Conservation (phyloP, 2,329 filamentous ascomycete genomes). For the Paradendryphiella salina region DNA sequence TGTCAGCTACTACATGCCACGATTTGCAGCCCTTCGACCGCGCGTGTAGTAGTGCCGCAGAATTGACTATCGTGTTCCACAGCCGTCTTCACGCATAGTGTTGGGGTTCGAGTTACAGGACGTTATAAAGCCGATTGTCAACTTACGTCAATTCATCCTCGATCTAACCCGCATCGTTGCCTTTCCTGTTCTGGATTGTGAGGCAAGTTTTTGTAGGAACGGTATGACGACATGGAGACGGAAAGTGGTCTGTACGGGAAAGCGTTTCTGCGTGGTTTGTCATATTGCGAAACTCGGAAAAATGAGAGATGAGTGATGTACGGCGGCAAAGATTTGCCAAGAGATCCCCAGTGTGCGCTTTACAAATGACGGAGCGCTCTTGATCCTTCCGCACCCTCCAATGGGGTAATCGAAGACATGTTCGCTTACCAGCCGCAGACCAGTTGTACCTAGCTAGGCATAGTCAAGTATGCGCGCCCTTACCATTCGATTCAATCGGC, state of each 20-base stretch:
- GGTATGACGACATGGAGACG: constrained; percentile 1
- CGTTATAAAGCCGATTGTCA: constrained; percentile 6
- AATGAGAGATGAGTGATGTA: too few species aligned
- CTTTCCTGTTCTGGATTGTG: background rate
- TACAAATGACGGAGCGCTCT: too few species aligned
- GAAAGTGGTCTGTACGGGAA: background rate
- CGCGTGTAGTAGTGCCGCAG: background rate
- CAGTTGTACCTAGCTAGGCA: background rate
- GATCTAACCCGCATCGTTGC: background rate
- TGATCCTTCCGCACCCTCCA: background rate
- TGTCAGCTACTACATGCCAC: background rate
- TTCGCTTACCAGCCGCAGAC: background rate
- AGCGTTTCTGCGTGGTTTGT: background rate
- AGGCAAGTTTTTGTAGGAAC: background rate
- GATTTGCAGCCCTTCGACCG: background rate
- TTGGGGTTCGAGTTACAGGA: background rate
- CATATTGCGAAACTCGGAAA: too few species aligned
- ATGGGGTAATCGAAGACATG: too few species aligned
- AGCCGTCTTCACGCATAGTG: background rate
- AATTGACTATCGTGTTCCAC: background rate
- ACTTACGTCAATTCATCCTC: background rate
- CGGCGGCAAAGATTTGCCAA: too few species aligned
- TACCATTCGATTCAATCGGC: background rate
- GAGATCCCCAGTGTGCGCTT: too few species aligned
- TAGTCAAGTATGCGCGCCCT: background rate